Evolutionary conservation across 345 rosid genomes (phyloP).

Genomic region (Limnanthes douglasii): DNA sequence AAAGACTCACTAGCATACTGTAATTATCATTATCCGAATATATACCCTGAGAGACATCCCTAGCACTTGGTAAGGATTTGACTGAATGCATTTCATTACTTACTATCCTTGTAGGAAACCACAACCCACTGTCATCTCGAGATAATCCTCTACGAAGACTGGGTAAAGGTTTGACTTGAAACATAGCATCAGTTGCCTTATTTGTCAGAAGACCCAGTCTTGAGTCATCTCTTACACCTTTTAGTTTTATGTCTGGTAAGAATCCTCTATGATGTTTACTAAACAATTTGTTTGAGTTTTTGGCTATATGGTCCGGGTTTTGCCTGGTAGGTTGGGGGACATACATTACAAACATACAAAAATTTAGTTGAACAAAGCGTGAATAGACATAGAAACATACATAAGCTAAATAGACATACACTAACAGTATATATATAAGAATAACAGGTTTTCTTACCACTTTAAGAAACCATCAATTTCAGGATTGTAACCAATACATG

Average conservation of each 20-base stretch:
- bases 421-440: no score
- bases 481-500: no score
- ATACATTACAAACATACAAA: background rate
- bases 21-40: constrained; percentile 11
- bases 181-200: no score
- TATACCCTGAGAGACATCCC: constrained; percentile 15
- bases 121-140: no score
- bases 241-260: constrained; percentile 8
- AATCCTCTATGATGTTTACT: constrained; percentile 11
- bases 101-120: constrained; percentile 12
- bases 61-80: constrained; percentile 10
- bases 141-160: no score
- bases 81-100: constrained; percentile 12
- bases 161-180: no score
- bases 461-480: no score
- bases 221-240: constrained; percentile 6
- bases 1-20: constrained; percentile 14
- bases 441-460: no score
- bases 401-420: background rate
- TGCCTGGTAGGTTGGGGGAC: constrained; percentile 11
- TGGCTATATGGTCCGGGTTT: constrained; percentile 7
- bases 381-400: background rate
- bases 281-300: constrained; percentile 5
- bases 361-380: background rate
- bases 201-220: no score